Evolutionary conservation across 2,329 filamentous ascomycete species (phyloP).

Genomic region (Fusarium veterinarium): DNA sequence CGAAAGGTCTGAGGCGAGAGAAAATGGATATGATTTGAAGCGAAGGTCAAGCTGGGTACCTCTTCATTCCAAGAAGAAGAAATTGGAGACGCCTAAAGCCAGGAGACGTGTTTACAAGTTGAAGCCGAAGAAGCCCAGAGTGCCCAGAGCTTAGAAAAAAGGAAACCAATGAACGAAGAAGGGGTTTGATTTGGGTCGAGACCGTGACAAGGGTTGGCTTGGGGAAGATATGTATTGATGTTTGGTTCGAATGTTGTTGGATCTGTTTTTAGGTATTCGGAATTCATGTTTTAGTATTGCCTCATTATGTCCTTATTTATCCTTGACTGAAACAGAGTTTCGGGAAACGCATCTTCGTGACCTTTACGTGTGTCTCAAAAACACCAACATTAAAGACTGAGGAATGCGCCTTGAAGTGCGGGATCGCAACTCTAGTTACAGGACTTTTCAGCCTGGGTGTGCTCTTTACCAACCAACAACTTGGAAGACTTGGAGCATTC

Average conservation of each 20-base stretch:
- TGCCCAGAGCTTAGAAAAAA: not conserved
- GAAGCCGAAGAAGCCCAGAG: not conserved
- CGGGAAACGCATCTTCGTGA: not conserved
- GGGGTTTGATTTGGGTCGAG: not conserved
- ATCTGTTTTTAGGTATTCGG: not conserved
- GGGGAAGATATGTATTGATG: not conserved
- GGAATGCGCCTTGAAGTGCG: not conserved
- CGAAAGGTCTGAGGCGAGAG: not conserved
- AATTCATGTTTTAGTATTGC: not conserved
- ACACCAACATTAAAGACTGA: not conserved
- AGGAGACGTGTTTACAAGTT: not conserved
- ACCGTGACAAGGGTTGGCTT: not conserved
- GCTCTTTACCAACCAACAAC: not conserved
- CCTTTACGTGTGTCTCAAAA: not conserved
- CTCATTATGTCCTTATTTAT: not conserved
- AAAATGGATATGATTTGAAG: constrained; percentile 15
- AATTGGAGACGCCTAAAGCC: not conserved
- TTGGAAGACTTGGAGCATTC: not conserved
- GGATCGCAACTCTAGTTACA: not conserved
- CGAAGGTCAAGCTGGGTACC: constrained; percentile 15
- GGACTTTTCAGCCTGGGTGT: not conserved
- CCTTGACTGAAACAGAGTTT: not conserved
- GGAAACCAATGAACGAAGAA: not conserved
- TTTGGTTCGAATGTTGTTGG: not conserved
- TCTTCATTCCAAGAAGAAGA: not conserved